Base-by-base conservation (phyloP, 1,139 yeast genomes). In the Geotrichum australiense region DNA sequence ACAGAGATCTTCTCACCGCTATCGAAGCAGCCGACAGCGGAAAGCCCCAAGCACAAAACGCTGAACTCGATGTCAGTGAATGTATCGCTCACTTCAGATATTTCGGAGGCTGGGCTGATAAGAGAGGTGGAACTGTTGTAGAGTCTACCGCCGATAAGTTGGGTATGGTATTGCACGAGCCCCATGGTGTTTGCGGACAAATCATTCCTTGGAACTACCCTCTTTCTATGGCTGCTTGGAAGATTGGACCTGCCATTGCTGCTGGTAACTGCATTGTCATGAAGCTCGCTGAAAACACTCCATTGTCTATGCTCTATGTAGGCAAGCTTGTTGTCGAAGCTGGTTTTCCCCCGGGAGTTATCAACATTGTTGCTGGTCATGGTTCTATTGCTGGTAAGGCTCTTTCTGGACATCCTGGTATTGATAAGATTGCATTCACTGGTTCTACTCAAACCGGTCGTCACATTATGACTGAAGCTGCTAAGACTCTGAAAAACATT, bases 161-260 rank as follows among this genome's bases (percentile, higher is more conserved):
- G 54, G 78, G 76, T 51, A 82, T 76, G 65, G 74, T 80, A 14
- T 59, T 66, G 43, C 72, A 74, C 50, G 93, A 83, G 62, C 94
- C 94, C 48, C 65, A 80, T 51, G 94, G 94, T 55, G 91, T 85
- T 37, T 80, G 89, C 66, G 94, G 91, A 46, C 89, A 82, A 59
- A 82, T 85, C 54, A 83, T 84, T 49, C 94, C 95, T 50, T 85
- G 94, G 94, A 85, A 85, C 65, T 85, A 81, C 74, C 94, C 94
- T 50, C 59, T 82, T 53, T 70, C 80, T 64, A 81, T 83, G 85
- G 72, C 79, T 55, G 67, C 84, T 20, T 83, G 93, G 94, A 58
- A 57, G 47, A 39, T 83, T 47, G 89, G 80, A 41, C 91, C 93
- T 34, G 87, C 87, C 47, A 64, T 83, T 53, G 86, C 84, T 46